Base-by-base conservation (phyloP, 73 alveolate genomes). In the Paraurostyla sp. region DNA sequence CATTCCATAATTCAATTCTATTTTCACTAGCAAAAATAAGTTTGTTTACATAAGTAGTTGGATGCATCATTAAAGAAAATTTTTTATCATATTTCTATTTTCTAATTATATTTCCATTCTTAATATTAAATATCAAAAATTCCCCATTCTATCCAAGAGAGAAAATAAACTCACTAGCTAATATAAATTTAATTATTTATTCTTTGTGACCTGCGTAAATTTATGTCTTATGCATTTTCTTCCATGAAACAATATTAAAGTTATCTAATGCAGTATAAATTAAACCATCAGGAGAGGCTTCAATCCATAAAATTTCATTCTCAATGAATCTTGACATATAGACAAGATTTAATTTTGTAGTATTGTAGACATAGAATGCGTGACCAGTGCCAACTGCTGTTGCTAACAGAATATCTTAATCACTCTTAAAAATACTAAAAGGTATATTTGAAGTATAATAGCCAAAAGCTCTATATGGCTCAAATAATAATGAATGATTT, bases 391-490 rank as follows among this genome's bases (percentile, higher is more conserved):
- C 95, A 52, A 96, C 93, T 6, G 69, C 63, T 0, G 97, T 88
- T 29, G 93, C 78, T 73, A 95, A 82, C 78, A 93, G 91, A 52
- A 96, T 65, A 27, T 95, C 97, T 45, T 76, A 89, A 2, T 92
- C 96, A 63, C 94, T 88, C 86, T 85, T 88, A 62, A 80, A 93
- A 68, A 93, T 80, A 76, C 86, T 87, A n/a, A 93, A 91, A 49
- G 93, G 92, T 51, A 85, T 93, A 33, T 71, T 87, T 45, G 90
- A 91, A 0, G 97, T 92, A 25, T 85, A 84, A 54, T 83, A 87
- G 6, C 98, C 98, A 43, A 95, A 62, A n/a, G 96, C 92, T 69
- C 98, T 48, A 81, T 76, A 95, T 7, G 98, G 98, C 62, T 95
- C 98, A 32, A 95, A 93, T 46, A 95, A 65, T 71, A 92, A 71